Conservation (phyloP, 1,284 basidiomycete species). For the Cutaneotrichosporon sp. region DNA sequence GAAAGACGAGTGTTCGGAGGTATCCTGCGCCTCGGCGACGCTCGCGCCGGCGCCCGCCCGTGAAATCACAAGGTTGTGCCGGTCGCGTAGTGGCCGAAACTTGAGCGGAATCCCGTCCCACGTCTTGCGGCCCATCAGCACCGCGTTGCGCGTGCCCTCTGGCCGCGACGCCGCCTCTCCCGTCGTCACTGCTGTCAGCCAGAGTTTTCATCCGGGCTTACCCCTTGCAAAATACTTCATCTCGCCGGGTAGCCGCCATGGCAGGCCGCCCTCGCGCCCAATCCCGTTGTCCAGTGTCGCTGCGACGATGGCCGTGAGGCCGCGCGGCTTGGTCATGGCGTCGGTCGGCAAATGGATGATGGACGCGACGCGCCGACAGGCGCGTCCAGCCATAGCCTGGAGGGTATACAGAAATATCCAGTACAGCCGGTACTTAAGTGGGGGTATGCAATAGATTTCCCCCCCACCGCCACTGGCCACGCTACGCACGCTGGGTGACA, state of each 20-base stretch:
- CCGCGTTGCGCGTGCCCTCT: slow-evolving; percentile 59
- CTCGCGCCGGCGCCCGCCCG: slow-evolving; percentile 54
- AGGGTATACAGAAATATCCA: neutral
- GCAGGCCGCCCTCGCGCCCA: slow-evolving; percentile 66
- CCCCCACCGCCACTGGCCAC: neutral
- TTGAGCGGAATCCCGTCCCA: slow-evolving; percentile 96
- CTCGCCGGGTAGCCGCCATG: slow-evolving; percentile 85
- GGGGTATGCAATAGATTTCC: slow-evolving; percentile 1
- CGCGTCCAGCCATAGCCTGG: neutral
- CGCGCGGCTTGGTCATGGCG: slow-evolving; percentile 1
- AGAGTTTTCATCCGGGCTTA: slow-evolving; percentile 17
- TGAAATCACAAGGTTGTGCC: slow-evolving; percentile 79
- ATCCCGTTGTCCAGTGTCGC: slow-evolving; percentile 85
- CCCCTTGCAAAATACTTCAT: slow-evolving; percentile 86
- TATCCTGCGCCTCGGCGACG: slow-evolving; percentile 54
- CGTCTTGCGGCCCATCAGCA: slow-evolving; percentile 94
- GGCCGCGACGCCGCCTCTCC: slow-evolving; percentile 22
- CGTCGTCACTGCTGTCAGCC: slow-evolving; percentile 38
- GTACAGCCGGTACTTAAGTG: neutral
- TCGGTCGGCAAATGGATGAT: neutral
- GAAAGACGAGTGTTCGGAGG: slow-evolving; percentile 33
- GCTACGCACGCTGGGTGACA: too few relatives aligned
- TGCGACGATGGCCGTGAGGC: slow-evolving; percentile 84
- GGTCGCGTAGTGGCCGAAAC: slow-evolving; percentile 72
- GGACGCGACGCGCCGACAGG: neutral